Conservation (phyloP, 495 filamentous ascomycete genomes). For the Hyphodiscus hymeniophilus region DNA sequence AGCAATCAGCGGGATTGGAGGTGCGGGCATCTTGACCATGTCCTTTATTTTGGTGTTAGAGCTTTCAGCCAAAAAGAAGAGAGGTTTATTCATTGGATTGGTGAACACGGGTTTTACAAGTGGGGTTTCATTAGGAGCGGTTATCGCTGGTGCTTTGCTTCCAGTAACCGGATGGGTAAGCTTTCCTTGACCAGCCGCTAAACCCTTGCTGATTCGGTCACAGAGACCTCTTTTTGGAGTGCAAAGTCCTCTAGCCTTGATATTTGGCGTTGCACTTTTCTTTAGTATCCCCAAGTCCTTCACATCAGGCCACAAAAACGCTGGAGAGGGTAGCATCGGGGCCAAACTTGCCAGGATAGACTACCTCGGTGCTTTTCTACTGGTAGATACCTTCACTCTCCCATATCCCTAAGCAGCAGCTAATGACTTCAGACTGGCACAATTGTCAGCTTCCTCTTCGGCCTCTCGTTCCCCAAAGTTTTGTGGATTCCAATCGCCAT, state of each 20-base stretch:
- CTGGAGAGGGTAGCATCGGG: constrained; percentile 14
- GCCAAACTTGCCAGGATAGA: constrained; percentile 55
- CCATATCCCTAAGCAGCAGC: neutral
- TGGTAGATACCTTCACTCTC: constrained; percentile 36
- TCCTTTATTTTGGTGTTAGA: constrained; percentile 63
- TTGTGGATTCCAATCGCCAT: constrained; percentile 46
- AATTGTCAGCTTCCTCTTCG: constrained; percentile 52
- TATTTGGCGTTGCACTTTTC: constrained; percentile 49
- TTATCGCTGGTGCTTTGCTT: constrained; percentile 57
- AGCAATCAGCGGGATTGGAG: constrained; percentile 54
- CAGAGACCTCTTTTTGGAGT: constrained; percentile 61
- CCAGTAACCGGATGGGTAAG: constrained; percentile 61
- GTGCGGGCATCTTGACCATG: constrained; percentile 57
- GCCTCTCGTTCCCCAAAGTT: constrained; percentile 51
- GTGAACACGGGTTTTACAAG: constrained; percentile 59
- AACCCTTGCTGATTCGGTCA: neutral
- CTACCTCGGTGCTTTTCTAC: constrained; percentile 54
- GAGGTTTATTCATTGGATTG: constrained; percentile 63
- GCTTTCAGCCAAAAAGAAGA: constrained; percentile 49
- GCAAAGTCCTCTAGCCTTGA: constrained; percentile 50
- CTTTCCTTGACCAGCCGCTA: neutral
- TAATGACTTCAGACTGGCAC: constrained; percentile 31
- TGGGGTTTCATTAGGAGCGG: constrained; percentile 61
- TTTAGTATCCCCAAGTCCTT: constrained; percentile 46
- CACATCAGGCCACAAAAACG: constrained; percentile 11